Base-by-base conservation (phyloP, 768 basidiomycete genomes). In the Rubroboletus satanas region DNA sequence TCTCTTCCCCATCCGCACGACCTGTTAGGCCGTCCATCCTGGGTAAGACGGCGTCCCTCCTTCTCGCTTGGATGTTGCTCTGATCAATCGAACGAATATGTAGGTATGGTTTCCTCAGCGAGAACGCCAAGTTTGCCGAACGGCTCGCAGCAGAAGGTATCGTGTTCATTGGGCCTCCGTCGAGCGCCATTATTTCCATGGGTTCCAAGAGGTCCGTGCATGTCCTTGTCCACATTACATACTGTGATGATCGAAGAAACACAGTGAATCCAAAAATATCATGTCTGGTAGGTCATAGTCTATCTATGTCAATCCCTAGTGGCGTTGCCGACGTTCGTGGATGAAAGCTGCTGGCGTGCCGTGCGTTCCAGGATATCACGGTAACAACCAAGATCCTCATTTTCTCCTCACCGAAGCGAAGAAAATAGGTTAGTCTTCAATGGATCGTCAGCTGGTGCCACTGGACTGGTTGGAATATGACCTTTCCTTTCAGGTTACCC, bases 351-450 rank as follows among this genome's bases (percentile, higher is more conserved):
- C 94, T 53, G 85, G 86, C 1, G 94, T 98, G 2, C 93, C 93
- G 1, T 94, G 93, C 66, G 89, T 98, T 6, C 94, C 95, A 42
- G 94, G 94, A 1, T 98, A 96, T 74, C 94, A 98, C 59, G 92
- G 91, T 26, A 71, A 79, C 4, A 83, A 90, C 41, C 94, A 97
- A 74, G 82, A 88, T 57, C 82, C 84, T 1, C 67, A 78, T n/a
- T 79, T 83, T 57, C 80, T 97, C 23, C 82, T 80, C 45, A 61
- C 72, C n/a, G 79, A 88, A 65, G 87, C 93, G 0, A 74, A 83
- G 63, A 73, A 81, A 54, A 91, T 94, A 31, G 91, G 88, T 83
- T 56, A 51, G 55, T 50, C 12, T 15, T 23, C n/a, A 18, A 21
- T 36, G 5, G 3, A 23, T 38, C 6, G 44, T 37, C 35, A 18